phyloP scores from a whole-genome alignment of 2,329 filamentous ascomycete genomes.

The Cytospora mali region DNA sequence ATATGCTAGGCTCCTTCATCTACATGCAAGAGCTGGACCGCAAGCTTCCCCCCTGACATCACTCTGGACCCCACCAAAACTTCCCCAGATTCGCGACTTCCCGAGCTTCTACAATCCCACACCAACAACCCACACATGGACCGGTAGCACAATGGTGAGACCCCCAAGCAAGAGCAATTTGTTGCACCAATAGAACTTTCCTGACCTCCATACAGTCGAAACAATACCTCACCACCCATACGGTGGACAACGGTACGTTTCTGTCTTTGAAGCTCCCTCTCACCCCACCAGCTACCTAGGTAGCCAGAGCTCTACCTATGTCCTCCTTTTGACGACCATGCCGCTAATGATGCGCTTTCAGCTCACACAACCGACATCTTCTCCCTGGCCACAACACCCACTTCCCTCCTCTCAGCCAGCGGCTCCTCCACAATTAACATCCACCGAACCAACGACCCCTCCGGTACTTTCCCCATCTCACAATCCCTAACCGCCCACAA shows the following conservation, averaged over 20 bases:
- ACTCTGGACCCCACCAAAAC: constrained; percentile 24
- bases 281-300: constrained; percentile 37
- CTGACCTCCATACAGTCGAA: constrained; percentile 71
- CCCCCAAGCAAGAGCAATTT: background rate
- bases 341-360: constrained; percentile 40
- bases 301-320: constrained; percentile 9
- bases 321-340: constrained; percentile 2
- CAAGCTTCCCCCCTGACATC: constrained; percentile 24
- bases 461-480: constrained; percentile 65
- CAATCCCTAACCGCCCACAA: constrained; percentile 85
- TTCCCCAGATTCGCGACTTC: constrained; percentile 13
- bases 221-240: constrained; percentile 94
- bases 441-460: constrained; percentile 70
- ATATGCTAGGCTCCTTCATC: background rate
- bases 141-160: constrained; percentile 45
- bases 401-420: constrained; percentile 77
- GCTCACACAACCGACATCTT: constrained; percentile 86
- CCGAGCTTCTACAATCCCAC: constrained; percentile 30
- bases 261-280: background rate
- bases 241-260: constrained; percentile 76
- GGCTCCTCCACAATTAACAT: constrained; percentile 82
- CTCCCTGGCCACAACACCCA: constrained; percentile 74
- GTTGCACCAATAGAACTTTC: background rate
- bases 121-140: constrained; percentile 38
- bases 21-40: background rate